phyloP scores from a whole-genome alignment of 2,329 filamentous ascomycete species.

The Allantophomopsis lycopodina region DNA sequence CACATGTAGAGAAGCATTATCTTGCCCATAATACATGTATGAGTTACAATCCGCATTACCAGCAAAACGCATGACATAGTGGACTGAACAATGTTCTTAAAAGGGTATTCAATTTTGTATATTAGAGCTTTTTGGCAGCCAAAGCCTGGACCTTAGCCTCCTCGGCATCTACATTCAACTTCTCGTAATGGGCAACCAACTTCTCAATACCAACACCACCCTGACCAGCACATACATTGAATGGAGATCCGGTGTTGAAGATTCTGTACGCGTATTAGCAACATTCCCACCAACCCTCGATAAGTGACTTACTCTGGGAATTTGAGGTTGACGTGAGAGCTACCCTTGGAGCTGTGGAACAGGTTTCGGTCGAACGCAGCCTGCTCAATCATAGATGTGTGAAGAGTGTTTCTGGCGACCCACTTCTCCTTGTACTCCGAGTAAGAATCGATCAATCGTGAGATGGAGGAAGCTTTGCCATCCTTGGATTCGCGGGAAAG shows the following conservation, averaged over 20 bases:
- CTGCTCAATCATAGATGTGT: constrained; percentile 46
- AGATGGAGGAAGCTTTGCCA: constrained; percentile 26
- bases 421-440: constrained; percentile 35
- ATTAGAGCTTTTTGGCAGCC: constrained; percentile 1
- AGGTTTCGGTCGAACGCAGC: constrained; percentile 48
- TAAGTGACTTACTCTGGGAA: constrained; percentile 46
- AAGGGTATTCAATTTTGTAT: constrained; percentile 4
- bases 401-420: constrained; percentile 42
- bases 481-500: constrained; percentile 22
- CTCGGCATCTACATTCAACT: constrained; percentile 39
- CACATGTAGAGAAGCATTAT: too few relatives aligned
- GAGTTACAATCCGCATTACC: too few relatives aligned
- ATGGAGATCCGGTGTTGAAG: constrained; percentile 48
- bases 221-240: constrained; percentile 49
- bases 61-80: too few relatives aligned
- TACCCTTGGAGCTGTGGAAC: constrained; percentile 32
- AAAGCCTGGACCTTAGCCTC: constrained; percentile 32
- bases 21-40: too few relatives aligned
- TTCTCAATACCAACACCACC: constrained; percentile 39
- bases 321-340: constrained; percentile 34
- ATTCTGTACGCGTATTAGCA: constrained; percentile 28
- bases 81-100: background rate
- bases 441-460: constrained; percentile 38
- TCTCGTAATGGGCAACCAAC: constrained; percentile 48
- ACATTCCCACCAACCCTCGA: background rate